A percentile compares a stretch with the other conserved stretches of the same genome.
phyloP scores from a whole-genome alignment of 768 basidiomycete genomes.

The Boletellus ananiceps region DNA sequence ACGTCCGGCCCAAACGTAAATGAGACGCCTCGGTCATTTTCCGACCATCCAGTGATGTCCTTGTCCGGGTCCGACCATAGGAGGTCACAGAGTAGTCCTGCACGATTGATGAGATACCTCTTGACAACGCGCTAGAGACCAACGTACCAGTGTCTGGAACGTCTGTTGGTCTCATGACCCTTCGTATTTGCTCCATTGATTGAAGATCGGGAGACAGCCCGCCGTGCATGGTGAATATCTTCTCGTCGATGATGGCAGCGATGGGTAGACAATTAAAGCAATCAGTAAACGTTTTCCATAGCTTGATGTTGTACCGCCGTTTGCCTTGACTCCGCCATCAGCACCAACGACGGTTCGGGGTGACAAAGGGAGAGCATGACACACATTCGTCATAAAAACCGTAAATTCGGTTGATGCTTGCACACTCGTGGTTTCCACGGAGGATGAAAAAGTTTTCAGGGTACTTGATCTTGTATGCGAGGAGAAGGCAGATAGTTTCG shows the following conservation, averaged over 20 bases:
- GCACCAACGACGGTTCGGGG: neutral
- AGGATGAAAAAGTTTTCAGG: slow-evolving; percentile 99
- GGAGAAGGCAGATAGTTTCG: slow-evolving; percentile 97
- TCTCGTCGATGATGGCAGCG: slow-evolving; percentile 99
- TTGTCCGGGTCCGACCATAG: slow-evolving; percentile 99
- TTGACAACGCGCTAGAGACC: neutral
- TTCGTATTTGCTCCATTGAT: slow-evolving; percentile 99
- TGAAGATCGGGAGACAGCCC: slow-evolving; percentile 96
- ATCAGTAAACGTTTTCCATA: slow-evolving; percentile 99
- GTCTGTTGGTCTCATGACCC: slow-evolving; percentile 98
- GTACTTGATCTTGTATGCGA: slow-evolving; percentile 99
- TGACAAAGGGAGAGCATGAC: neutral
- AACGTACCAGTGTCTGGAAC: slow-evolving; percentile 92
- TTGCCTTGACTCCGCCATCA: slow-evolving; percentile 62
- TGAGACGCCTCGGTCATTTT: slow-evolving; percentile 97
- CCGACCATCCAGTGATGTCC: slow-evolving; percentile 98
- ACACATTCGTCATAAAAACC: slow-evolving; percentile 99
- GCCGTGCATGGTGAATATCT: slow-evolving; percentile 99
- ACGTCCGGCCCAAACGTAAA: slow-evolving; percentile 99
- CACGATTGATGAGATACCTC: slow-evolving; percentile 4
- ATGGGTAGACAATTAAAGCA: slow-evolving; percentile 99
- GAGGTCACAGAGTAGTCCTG: slow-evolving; percentile 91
- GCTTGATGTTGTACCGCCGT: slow-evolving; percentile 99
- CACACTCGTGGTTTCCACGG: slow-evolving; percentile 98
- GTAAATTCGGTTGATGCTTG: slow-evolving; percentile 99